Percentiles rank a stretch among this genome's conserved stretches.
Conservation (phyloP, 306 rosid genomes). For the Quillaja saponaria region DNA sequence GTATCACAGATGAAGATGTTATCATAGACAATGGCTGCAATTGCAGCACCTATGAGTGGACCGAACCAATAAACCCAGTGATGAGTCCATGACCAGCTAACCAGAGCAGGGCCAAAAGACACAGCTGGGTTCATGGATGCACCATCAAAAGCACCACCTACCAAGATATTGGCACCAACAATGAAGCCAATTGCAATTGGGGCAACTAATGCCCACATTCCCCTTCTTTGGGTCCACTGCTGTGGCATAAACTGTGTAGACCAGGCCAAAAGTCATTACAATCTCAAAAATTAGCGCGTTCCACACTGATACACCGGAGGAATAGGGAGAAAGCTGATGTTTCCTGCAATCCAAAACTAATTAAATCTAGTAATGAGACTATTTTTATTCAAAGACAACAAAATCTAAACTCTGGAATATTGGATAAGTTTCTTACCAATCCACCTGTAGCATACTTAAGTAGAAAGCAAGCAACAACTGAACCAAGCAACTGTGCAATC, state of each 20-base stretch:
- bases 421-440: conserved; percentile 35
- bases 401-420: not conserved
- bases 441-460: conserved; percentile 81
- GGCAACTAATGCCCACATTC: conserved; percentile 57
- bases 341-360: conserved; percentile 39
- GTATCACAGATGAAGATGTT: conserved; percentile 56
- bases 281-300: conserved; percentile 71
- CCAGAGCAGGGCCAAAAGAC: conserved; percentile 74
- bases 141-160: conserved; percentile 83
- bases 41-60: conserved; percentile 59
- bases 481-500: conserved; percentile 81
- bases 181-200: conserved; percentile 79
- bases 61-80: conserved; percentile 87
- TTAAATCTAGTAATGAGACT: not conserved
- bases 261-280: conserved; percentile 79
- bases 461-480: conserved; percentile 73
- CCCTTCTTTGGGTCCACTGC: conserved; percentile 78
- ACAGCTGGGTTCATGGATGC: conserved; percentile 90
- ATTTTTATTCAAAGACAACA: not conserved
- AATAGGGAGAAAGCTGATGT: conserved; percentile 57
- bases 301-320: conserved; percentile 55
- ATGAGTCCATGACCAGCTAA: conserved; percentile 61
- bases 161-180: conserved; percentile 86
- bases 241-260: conserved; percentile 82
- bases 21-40: conserved; percentile 71